These are phyloP conservation scores for Penicillium longicatenatum DNA, from an alignment of 495 filamentous ascomycete species.

Conservation along the genomic window DNA sequence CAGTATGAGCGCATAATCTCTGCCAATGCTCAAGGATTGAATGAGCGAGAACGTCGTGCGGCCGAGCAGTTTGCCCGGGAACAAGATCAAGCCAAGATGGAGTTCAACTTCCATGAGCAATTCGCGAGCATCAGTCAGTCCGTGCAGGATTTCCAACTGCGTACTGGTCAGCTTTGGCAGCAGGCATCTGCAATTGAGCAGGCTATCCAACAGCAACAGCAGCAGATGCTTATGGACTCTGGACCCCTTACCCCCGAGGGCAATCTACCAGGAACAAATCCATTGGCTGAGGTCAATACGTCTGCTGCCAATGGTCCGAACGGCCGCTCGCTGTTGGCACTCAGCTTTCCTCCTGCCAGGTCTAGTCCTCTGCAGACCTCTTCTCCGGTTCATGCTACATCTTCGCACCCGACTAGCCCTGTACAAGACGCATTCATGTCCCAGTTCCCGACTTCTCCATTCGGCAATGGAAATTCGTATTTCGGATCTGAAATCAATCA, in stretches of 20 bases:
- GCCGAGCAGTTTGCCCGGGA: constrained; percentile 67
- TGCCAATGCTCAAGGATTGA: constrained; percentile 72
- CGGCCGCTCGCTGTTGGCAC: constrained; percentile 41
- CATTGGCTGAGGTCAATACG: constrained; percentile 32
- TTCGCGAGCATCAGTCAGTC: constrained; percentile 45
- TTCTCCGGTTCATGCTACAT: constrained; percentile 34
- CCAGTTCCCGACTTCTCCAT: constrained; percentile 41
- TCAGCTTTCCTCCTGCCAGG: constrained; percentile 41
- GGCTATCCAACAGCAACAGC: constrained; percentile 48
- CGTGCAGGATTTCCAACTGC: constrained; percentile 50
- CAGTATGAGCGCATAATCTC: constrained; percentile 77
- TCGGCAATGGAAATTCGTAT: constrained; percentile 33
- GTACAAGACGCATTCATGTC: constrained; percentile 38
- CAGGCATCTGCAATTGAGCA: constrained; percentile 51
- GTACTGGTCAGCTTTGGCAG: constrained; percentile 50
- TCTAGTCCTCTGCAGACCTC: constrained; percentile 47
- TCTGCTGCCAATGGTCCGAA: constrained; percentile 36
- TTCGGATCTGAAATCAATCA: constrained; percentile 38
- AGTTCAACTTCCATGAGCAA: constrained; percentile 50
- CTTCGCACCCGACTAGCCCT: constrained; percentile 46
- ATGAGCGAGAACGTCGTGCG: constrained; percentile 71
- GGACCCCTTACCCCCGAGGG: constrained; percentile 52
- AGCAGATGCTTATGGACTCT: constrained; percentile 47
- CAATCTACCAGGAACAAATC: constrained; percentile 50
- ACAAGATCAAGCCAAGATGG: constrained; percentile 62